Evolutionary conservation across 805 yeast species (phyloP).

Genomic region (Yamadazyma paraphyllophila): DNA sequence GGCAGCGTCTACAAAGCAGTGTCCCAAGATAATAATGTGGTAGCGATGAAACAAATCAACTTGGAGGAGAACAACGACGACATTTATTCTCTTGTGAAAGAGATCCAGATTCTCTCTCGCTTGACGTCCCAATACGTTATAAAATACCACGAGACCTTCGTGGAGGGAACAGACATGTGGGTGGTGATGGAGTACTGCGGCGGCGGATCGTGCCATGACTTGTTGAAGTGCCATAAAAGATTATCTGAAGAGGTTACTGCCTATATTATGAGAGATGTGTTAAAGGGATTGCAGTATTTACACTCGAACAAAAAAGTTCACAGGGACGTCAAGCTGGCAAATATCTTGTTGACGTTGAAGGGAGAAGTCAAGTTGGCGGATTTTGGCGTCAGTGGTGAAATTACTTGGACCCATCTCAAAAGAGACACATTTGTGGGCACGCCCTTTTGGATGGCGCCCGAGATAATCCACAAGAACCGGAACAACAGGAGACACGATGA

Average conservation of each 20-base stretch:
- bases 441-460: slow-evolving; percentile 99
- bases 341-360: slow-evolving; percentile 65
- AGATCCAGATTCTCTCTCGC: slow-evolving; percentile 70
- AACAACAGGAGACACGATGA: slow-evolving; percentile 63
- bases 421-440: slow-evolving; percentile 89
- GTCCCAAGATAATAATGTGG: slow-evolving; percentile 41
- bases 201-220: slow-evolving; percentile 86
- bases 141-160: slow-evolving; percentile 55
- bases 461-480: slow-evolving; percentile 56
- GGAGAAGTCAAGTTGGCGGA: slow-evolving; percentile 85
- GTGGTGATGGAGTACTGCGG: slow-evolving; percentile 95
- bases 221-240: slow-evolving; percentile 53
- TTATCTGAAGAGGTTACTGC: slow-evolving; percentile 61
- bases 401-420: slow-evolving; percentile 50
- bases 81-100: slow-evolving; percentile 66
- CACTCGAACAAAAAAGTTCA: slow-evolving; percentile 78
- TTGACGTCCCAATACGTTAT: slow-evolving; percentile 69
- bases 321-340: slow-evolving; percentile 89
- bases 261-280: slow-evolving; percentile 59
- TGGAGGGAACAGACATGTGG: slow-evolving; percentile 71
- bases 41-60: slow-evolving; percentile 86
- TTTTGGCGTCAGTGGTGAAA: slow-evolving; percentile 89
- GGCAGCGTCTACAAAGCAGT: slow-evolving; percentile 79
- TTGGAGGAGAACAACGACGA: slow-evolving; percentile 79
- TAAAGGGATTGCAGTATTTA: slow-evolving; percentile 71